Evolutionary conservation across 2,329 filamentous ascomycete species (phyloP).

Genomic region (Diaporthe ampelina): DNA sequence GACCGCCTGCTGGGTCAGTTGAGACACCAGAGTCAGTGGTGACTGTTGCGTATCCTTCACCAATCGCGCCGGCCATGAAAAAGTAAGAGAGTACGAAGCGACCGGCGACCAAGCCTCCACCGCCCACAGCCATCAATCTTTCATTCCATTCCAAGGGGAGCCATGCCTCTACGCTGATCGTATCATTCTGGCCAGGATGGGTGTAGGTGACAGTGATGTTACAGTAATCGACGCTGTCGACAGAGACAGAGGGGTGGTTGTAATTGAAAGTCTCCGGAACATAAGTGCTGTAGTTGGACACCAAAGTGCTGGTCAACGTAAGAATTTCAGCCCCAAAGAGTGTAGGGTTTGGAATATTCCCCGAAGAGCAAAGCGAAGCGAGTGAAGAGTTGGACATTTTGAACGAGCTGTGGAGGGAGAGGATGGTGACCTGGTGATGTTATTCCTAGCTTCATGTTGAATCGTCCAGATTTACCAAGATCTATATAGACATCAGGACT

Average conservation of each 20-base stretch:
- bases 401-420: background rate
- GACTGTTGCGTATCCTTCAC: slow-evolving; percentile 46
- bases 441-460: background rate
- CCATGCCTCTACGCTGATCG: slow-evolving; percentile 12
- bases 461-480: no score
- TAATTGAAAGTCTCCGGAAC: slow-evolving; percentile 28
- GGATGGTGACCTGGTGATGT: background rate
- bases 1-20: slow-evolving; percentile 5
- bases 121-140: slow-evolving; percentile 12
- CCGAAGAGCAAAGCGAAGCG: slow-evolving; percentile 8
- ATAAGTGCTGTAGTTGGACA: slow-evolving; percentile 41
- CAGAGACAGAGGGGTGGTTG: slow-evolving; percentile 35
- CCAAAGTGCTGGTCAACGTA: slow-evolving; percentile 35
- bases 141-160: slow-evolving; percentile 24
- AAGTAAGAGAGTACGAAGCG: slow-evolving; percentile 35
- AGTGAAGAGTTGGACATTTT: slow-evolving; percentile 9
- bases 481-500: background rate
- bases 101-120: slow-evolving; percentile 21
- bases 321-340: slow-evolving; percentile 42
- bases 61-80: slow-evolving; percentile 43
- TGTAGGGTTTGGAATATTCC: background rate
- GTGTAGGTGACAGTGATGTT: background rate
- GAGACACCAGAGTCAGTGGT: slow-evolving; percentile 47
- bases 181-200: slow-evolving; percentile 11
- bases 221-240: slow-evolving; percentile 34